These are phyloP conservation scores for Pyricularia grisea DNA, from an alignment of 2,329 filamentous ascomycete genomes.

Conservation along the genomic window DNA sequence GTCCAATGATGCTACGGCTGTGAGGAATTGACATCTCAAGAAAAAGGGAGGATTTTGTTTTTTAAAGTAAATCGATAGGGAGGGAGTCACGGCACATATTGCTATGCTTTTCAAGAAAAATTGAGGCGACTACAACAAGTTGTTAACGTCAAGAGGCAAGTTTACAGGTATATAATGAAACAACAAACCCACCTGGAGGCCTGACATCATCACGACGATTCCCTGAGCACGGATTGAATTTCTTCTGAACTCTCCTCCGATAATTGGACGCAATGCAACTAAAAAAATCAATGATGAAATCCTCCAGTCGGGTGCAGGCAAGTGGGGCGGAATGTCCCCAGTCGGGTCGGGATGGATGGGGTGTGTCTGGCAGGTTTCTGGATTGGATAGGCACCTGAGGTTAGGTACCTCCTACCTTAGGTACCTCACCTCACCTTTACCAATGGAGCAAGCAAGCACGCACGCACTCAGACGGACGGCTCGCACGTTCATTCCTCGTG, in stretches of 20 bases:
- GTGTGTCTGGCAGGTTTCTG: not conserved
- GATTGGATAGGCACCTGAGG: not conserved
- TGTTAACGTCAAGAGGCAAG: not conserved
- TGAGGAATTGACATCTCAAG: not conserved
- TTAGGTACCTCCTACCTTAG: too few relatives aligned
- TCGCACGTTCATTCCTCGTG: not conserved
- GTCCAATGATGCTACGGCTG: not conserved
- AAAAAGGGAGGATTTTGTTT: not conserved
- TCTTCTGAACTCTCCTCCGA: not conserved
- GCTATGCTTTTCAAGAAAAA: not conserved
- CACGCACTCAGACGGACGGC: not conserved
- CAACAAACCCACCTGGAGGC: not conserved
- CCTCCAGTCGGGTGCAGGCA: not conserved
- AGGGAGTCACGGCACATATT: not conserved
- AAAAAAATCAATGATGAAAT: slow-evolving; percentile 1
- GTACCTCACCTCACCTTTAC: not conserved
- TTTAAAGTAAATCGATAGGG: not conserved
- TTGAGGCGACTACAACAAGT: not conserved
- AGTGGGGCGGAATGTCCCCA: not conserved
- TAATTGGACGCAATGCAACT: not conserved
- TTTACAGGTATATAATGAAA: not conserved
- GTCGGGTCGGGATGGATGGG: not conserved
- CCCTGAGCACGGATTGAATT: not conserved
- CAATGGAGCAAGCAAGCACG: too few relatives aligned
- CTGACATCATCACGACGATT: slow-evolving; percentile 1